Evolutionary conservation across 176 grass and related monocot genomes (phyloP).

Genomic region (Oryza officinalis): DNA sequence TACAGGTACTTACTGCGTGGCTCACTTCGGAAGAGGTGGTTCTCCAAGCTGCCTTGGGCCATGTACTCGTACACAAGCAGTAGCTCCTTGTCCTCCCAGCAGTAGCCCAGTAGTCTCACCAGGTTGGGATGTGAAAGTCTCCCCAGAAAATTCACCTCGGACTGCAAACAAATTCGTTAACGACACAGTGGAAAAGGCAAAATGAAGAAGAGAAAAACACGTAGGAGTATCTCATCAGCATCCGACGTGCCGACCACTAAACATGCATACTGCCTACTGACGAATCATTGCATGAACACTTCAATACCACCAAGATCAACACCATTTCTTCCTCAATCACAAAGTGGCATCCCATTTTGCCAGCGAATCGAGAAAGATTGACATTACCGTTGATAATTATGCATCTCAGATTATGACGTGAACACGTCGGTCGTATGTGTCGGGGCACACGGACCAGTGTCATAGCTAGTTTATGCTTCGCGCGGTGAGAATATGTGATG

Average conservation of each 20-base stretch:
- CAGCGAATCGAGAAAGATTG: not conserved
- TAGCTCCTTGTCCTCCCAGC: conserved; percentile 67
- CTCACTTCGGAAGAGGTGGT: conserved; percentile 72
- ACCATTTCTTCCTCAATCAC: not conserved
- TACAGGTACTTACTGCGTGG: conserved; percentile 38
- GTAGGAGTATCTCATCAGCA: not conserved
- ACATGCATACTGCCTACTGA: not conserved
- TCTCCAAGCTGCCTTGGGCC: conserved; percentile 73
- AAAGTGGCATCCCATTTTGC: not conserved
- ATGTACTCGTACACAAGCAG: conserved; percentile 82
- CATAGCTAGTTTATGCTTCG: too few relatives aligned
- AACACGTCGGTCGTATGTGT: not conserved
- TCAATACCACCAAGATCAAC: not conserved
- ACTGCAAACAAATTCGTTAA: conserved; percentile 29
- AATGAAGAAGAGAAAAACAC: not conserved
- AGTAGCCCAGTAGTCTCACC: conserved; percentile 70
- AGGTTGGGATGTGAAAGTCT: conserved; percentile 71
- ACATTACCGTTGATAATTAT: conserved; percentile 5
- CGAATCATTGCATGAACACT: conserved; percentile 14
- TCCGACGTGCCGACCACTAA: conserved; percentile 38
- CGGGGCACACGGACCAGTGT: too few relatives aligned
- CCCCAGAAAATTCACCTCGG: conserved; percentile 72
- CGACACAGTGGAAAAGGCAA: not conserved
- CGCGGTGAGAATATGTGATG: not conserved
- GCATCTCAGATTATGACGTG: conserved; percentile 9